Evolutionary conservation across 2,329 filamentous ascomycete species (phyloP).

Genomic region (Colletotrichum sansevieriae): DNA sequence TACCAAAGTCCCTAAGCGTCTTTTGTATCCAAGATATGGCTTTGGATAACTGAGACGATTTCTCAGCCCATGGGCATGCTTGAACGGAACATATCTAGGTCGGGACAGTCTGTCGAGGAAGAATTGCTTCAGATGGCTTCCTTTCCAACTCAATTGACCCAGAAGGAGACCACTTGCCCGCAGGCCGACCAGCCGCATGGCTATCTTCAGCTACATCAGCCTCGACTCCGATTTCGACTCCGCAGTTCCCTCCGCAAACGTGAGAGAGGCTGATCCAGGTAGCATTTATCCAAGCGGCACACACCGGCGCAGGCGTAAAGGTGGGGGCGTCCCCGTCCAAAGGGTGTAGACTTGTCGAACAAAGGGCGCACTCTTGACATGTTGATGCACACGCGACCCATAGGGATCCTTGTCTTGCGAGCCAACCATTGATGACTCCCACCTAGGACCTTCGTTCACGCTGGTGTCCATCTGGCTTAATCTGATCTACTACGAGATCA

Average conservation of each 20-base stretch:
- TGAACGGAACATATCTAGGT: no score
- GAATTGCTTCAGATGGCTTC: neutral
- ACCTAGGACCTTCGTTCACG: slow-evolving; percentile 32
- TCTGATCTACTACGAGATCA: slow-evolving; percentile 14
- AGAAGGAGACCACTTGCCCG: no score
- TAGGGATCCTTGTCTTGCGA: slow-evolving; percentile 35
- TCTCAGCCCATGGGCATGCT: neutral
- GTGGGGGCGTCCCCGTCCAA: slow-evolving; percentile 33
- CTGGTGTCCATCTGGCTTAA: slow-evolving; percentile 32
- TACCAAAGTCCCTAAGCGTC: slow-evolving; percentile 2
- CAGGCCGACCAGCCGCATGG: neutral
- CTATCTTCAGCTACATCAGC: slow-evolving; percentile 28
- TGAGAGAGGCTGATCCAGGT: neutral
- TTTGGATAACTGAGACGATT: neutral
- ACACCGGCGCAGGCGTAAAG: slow-evolving; percentile 23
- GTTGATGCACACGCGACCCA: slow-evolving; percentile 40
- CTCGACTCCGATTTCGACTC: slow-evolving; percentile 15
- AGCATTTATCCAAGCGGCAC: slow-evolving; percentile 9
- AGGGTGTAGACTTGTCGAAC: slow-evolving; percentile 40
- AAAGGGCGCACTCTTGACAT: slow-evolving; percentile 40
- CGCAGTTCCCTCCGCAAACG: slow-evolving; percentile 31
- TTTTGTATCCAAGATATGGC: slow-evolving; percentile 26
- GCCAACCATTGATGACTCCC: slow-evolving; percentile 37
- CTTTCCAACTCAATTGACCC: slow-evolving; percentile 6
- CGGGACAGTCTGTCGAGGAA: neutral